Evolutionary conservation across 176 grass and related monocot genomes (phyloP).

Genomic region (Neostapfia colusana): DNA sequence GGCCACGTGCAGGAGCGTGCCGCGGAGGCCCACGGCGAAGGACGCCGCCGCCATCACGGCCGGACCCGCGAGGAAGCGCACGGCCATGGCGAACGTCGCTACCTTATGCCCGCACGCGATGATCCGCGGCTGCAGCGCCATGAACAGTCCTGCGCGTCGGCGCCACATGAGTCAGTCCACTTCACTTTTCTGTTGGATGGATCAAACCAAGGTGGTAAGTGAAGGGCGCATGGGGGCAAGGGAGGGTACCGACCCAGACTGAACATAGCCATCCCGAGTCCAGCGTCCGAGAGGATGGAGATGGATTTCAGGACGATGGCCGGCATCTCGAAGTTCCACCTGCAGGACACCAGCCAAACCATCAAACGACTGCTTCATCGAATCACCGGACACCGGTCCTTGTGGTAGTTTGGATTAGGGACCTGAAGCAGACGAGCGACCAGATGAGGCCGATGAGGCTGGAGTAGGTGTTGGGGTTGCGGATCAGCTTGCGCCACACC

Average conservation of each 20-base stretch:
- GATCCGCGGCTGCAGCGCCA: slow-evolving; percentile 95
- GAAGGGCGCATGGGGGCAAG: not conserved
- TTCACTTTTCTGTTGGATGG: slow-evolving; percentile 23
- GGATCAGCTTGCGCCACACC: slow-evolving; percentile 99
- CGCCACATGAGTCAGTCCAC: not conserved
- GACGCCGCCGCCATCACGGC: slow-evolving; percentile 87
- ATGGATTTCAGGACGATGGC: slow-evolving; percentile 83
- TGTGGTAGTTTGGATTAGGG: not conserved
- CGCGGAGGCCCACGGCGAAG: slow-evolving; percentile 88
- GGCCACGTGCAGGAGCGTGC: slow-evolving; percentile 89
- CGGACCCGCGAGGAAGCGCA: slow-evolving; percentile 78
- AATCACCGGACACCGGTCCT: not conserved
- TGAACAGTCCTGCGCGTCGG: slow-evolving; percentile 71
- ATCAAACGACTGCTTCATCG: not conserved
- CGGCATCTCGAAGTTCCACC: slow-evolving; percentile 96
- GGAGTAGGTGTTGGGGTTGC: slow-evolving; percentile 99
- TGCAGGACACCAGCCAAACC: slow-evolving; percentile 37
- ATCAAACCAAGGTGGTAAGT: not conserved
- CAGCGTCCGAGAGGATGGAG: slow-evolving; percentile 97
- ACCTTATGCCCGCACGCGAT: slow-evolving; percentile 95
- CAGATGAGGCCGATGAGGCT: slow-evolving; percentile 94
- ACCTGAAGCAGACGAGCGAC: slow-evolving; percentile 98
- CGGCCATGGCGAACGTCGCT: slow-evolving; percentile 80
- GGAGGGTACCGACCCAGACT: slow-evolving; percentile 69
- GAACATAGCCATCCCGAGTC: slow-evolving; percentile 99